Evolutionary conservation across 2,329 filamentous ascomycete species (phyloP).

Genomic region (Alternaria panax): DNA sequence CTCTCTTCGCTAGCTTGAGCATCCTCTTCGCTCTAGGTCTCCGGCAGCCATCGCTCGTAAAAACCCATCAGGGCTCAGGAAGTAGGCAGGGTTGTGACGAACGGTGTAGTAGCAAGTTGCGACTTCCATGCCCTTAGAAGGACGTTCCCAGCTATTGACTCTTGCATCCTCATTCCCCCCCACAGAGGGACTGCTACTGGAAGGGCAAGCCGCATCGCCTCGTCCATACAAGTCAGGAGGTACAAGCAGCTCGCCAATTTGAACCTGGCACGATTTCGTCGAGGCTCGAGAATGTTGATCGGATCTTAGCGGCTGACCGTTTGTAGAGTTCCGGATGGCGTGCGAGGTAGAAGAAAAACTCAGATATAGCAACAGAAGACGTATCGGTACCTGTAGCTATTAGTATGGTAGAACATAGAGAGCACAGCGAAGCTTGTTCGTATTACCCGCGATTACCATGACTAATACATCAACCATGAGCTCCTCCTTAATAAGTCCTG

Average conservation of each 20-base stretch:
- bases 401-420: not conserved
- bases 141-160: not conserved
- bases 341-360: constrained; percentile 48
- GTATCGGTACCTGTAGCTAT: constrained; percentile 42
- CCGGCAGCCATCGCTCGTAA: constrained; percentile 9
- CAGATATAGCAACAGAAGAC: constrained; percentile 36
- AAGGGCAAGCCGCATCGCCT: constrained; percentile 33
- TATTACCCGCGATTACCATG: constrained; percentile 7
- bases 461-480: constrained; percentile 2
- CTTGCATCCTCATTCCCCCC: constrained; percentile 11
- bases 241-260: constrained; percentile 16
- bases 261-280: constrained; percentile 26
- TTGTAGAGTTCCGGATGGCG: constrained; percentile 37
- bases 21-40: not conserved
- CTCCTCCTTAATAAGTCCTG: not conserved
- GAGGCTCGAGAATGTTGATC: constrained; percentile 13
- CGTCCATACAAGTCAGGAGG: constrained; percentile 36
- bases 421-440: not conserved
- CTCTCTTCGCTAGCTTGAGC: not conserved
- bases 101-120: not conserved
- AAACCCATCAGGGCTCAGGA: constrained; percentile 6
- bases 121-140: not conserved
- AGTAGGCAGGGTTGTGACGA: not conserved
- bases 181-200: constrained; percentile 25
- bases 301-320: constrained; percentile 23